A percentile compares a stretch with the other conserved stretches of the same genome.
These are phyloP conservation scores for Musa itinerans DNA, from an alignment of 176 grass and related monocot species.

Conservation along the genomic window DNA sequence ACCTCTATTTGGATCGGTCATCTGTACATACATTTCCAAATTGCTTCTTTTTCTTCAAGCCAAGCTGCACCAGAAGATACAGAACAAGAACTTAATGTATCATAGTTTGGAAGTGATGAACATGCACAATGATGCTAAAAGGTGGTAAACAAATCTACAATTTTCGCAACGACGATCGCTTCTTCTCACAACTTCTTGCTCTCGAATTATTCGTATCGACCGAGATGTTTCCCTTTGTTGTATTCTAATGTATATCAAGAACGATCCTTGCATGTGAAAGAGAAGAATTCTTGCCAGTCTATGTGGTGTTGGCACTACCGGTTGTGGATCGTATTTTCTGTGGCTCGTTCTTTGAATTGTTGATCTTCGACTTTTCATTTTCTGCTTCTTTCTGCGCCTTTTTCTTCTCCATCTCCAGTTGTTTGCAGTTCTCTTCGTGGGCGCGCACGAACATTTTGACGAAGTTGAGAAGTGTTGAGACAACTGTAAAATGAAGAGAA, in stretches of 20 bases:
- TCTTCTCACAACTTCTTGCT: not conserved
- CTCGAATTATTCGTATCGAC: not conserved
- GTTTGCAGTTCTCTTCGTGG: conserved; percentile 92
- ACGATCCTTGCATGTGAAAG: not conserved
- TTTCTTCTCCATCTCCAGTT: conserved; percentile 82
- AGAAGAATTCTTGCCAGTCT: not conserved
- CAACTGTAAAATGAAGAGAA: conserved; percentile 37
- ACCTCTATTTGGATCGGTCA: not conserved
- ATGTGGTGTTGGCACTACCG: conserved; percentile 37
- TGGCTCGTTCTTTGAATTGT: conserved; percentile 38
- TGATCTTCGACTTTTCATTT: conserved; percentile 63
- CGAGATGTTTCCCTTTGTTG: not conserved
- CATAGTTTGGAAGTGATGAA: not conserved
- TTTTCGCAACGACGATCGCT: not conserved
- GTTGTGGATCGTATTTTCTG: conserved; percentile 24
- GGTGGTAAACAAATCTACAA: not conserved
- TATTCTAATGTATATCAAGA: not conserved
- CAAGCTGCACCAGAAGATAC: not conserved
- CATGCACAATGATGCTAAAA: not conserved
- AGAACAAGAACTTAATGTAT: not conserved
- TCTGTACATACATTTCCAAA: not conserved
- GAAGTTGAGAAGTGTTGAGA: conserved; percentile 75
- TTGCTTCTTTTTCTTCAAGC: not conserved
- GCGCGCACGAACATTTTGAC: conserved; percentile 65
- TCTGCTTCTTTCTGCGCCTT: conserved; percentile 75